Conservation (phyloP, 2,329 filamentous ascomycete species). For the Elsinoe ampelina region DNA sequence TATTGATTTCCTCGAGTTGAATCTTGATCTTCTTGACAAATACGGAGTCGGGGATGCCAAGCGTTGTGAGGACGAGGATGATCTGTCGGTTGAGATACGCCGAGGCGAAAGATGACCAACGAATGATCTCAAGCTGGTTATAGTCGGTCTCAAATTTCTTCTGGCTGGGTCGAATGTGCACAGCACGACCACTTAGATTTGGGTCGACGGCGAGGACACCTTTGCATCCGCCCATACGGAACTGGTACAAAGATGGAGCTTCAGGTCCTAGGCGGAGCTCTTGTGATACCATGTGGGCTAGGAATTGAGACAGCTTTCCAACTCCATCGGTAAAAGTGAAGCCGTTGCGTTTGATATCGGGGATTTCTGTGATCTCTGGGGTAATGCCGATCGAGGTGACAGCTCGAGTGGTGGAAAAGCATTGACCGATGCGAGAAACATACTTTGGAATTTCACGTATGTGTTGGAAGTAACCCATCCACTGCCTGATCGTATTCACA, state of each 20-base stretch:
- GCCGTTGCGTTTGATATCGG: slow-evolving; percentile 60
- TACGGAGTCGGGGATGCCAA: slow-evolving; percentile 59
- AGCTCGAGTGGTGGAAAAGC: slow-evolving; percentile 83
- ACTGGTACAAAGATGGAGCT: slow-evolving; percentile 77
- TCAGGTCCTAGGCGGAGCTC: slow-evolving; percentile 54
- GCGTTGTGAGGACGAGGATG: slow-evolving; percentile 70
- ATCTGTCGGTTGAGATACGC: slow-evolving; percentile 84
- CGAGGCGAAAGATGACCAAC: slow-evolving; percentile 63
- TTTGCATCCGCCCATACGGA: slow-evolving; percentile 86
- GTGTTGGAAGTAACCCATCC: slow-evolving; percentile 78
- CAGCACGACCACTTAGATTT: slow-evolving; percentile 46
- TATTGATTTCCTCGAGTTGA: slow-evolving; percentile 60
- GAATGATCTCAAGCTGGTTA: slow-evolving; percentile 74
- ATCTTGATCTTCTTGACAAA: slow-evolving; percentile 59
- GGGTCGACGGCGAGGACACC: slow-evolving; percentile 74
- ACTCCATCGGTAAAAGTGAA: slow-evolving; percentile 85
- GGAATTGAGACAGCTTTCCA: slow-evolving; percentile 74
- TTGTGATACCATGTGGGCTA: slow-evolving; percentile 63
- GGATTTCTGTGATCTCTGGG: slow-evolving; percentile 49
- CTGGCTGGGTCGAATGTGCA: slow-evolving; percentile 75
- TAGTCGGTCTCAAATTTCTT: slow-evolving; percentile 70
- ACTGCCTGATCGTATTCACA: slow-evolving; percentile 66
- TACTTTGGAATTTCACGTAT: slow-evolving; percentile 84
- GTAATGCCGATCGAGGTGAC: slow-evolving; percentile 49
- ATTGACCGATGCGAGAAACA: slow-evolving; percentile 82